These are phyloP conservation scores for Syzygium malaccense DNA, from an alignment of 441 rosid species.

Conservation along the genomic window DNA sequence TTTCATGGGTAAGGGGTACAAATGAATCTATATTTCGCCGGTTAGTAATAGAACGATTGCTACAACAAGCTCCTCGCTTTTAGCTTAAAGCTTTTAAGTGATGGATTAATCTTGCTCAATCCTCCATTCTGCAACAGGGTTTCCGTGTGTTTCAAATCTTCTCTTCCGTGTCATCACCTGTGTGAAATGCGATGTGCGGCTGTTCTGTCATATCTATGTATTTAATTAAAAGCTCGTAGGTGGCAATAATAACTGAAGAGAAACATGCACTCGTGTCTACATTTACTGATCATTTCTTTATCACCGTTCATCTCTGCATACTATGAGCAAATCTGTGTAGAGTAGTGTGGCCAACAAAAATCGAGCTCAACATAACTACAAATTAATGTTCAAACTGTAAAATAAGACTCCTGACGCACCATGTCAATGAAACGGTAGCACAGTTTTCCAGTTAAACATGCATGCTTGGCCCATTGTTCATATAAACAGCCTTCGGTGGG, in stretches of 20 bases:
- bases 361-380: background rate
- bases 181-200: background rate
- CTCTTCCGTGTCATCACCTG: background rate
- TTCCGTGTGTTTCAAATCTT: background rate
- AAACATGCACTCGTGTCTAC: background rate
- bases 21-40: background rate
- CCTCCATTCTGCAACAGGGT: background rate
- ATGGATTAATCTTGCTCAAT: background rate
- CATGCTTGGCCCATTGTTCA: background rate
- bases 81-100: background rate
- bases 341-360: background rate
- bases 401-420: background rate
- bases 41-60: background rate
- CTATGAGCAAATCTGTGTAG: background rate
- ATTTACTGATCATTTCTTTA: background rate
- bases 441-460: background rate
- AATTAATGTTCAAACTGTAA: background rate
- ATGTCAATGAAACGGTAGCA: background rate
- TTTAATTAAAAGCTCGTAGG: background rate
- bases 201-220: background rate
- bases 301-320: background rate
- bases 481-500: background rate
- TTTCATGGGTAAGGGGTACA: background rate
- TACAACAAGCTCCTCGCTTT: background rate
- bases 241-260: background rate